phyloP scores from a whole-genome alignment of 805 yeast genomes.

The Saccharomycopsis fodiens region DNA sequence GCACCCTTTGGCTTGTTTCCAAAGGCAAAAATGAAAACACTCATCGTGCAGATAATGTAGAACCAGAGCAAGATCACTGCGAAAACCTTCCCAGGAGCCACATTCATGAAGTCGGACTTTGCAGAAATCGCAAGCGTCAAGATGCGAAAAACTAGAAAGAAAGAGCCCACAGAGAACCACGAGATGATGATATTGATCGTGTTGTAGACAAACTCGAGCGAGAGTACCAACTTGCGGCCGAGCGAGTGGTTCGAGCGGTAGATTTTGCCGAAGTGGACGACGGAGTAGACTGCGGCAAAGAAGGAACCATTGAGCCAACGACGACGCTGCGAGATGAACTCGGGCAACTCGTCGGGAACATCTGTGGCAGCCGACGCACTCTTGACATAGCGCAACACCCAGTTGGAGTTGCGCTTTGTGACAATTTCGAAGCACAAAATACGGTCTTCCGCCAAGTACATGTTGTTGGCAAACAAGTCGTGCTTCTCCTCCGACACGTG shows the following conservation, averaged over 20 bases:
- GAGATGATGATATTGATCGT: conserved; percentile 45
- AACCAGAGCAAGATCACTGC: conserved; percentile 48
- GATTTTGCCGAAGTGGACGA: conserved; percentile 47
- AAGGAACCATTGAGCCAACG: conserved; percentile 68
- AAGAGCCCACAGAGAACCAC: conserved; percentile 60
- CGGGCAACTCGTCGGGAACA: conserved; percentile 56
- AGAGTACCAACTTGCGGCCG: conserved; percentile 42
- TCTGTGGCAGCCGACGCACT: conserved; percentile 61
- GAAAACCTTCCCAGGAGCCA: conserved; percentile 41
- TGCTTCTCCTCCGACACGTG: conserved; percentile 51
- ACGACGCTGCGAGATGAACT: conserved; percentile 56
- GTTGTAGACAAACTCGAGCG: conserved; percentile 50
- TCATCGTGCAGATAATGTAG: conserved; percentile 46
- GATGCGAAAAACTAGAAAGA: conserved; percentile 54
- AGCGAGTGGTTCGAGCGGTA: conserved; percentile 49
- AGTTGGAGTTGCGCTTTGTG: conserved; percentile 46
- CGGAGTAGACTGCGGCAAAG: conserved; percentile 52
- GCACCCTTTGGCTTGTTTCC: conserved; percentile 63
- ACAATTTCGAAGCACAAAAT: conserved; percentile 59
- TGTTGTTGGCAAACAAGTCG: conserved; percentile 57
- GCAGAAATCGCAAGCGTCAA: conserved; percentile 44
- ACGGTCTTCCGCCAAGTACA: conserved; percentile 67
- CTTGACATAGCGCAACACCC: conserved; percentile 59
- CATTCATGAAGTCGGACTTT: conserved; percentile 25
- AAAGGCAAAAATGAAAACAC: conserved; percentile 55